phyloP scores from a whole-genome alignment of 2,329 filamentous ascomycete genomes.

The Pseudogymnoascus sp. region DNA sequence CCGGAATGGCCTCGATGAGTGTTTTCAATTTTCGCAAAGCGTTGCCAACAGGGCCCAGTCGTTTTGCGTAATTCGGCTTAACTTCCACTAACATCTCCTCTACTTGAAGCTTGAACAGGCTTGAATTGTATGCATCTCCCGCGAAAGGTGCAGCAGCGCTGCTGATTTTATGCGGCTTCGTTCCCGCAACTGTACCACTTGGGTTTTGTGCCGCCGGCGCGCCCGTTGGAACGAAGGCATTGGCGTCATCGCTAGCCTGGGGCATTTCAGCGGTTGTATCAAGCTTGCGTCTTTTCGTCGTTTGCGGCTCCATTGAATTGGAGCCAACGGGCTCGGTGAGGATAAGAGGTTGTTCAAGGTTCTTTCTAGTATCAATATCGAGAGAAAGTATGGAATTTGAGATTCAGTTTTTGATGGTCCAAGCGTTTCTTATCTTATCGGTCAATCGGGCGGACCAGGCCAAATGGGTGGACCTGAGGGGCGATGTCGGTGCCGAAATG shows the following conservation, averaged over 20 bases:
- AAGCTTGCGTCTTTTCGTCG: constrained; percentile 29
- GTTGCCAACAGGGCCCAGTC: constrained; percentile 43
- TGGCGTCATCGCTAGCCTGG: constrained; percentile 13
- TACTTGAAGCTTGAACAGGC: constrained; percentile 58
- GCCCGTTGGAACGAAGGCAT: constrained; percentile 11
- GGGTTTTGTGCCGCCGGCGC: constrained; percentile 11
- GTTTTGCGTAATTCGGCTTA: constrained; percentile 49
- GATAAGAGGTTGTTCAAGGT: constrained; percentile 6
- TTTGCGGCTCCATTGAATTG: constrained; percentile 18
- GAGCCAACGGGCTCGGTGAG: background rate
- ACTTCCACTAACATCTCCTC: constrained; percentile 53
- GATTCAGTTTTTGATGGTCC: constrained; percentile 9
- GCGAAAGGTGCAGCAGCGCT: constrained; percentile 32
- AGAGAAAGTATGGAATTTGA: constrained; percentile 8
- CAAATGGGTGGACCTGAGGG: background rate
- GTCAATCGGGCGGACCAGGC: background rate
- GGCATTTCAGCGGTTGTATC: constrained; percentile 12
- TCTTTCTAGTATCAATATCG: background rate
- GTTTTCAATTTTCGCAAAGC: constrained; percentile 46
- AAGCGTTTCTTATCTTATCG: constrained; percentile 9
- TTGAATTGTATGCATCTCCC: constrained; percentile 49
- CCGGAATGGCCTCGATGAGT: constrained; percentile 48
- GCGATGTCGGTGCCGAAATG: constrained; percentile 9
- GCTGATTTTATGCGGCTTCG: constrained; percentile 11
- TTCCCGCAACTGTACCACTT: constrained; percentile 21